phyloP scores from a whole-genome alignment of 129 eudicot species.

The Helichrysum umbraculigerum region DNA sequence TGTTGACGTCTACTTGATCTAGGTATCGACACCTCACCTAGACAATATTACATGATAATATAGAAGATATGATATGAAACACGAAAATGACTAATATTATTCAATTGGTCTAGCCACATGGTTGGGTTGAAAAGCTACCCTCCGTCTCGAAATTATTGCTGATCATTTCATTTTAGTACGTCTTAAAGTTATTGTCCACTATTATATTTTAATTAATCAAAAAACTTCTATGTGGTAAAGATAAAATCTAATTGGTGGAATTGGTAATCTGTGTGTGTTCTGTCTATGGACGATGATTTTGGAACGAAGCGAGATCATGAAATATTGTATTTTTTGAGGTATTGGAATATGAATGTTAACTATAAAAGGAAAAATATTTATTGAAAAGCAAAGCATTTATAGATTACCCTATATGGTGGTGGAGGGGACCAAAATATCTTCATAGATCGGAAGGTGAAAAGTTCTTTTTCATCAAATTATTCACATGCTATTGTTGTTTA shows the following conservation, averaged over 20 bases:
- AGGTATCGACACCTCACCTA: neutral
- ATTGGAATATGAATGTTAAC: neutral
- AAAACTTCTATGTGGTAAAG: no score
- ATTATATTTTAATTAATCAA: no score
- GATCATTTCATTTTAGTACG: no score
- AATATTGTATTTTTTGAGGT: neutral
- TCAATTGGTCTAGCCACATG: neutral
- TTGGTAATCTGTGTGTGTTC: no score
- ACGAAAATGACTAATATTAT: neutral
- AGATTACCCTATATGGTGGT: slow-evolving; percentile 19
- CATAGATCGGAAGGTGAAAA: slow-evolving; percentile 10
- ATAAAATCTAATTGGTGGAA: no score
- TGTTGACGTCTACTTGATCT: neutral
- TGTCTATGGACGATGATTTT: no score
- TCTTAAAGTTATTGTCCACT: no score
- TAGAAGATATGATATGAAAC: neutral
- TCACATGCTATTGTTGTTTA: slow-evolving; percentile 28
- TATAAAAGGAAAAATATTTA: slow-evolving; percentile 3
- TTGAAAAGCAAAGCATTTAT: slow-evolving; percentile 10
- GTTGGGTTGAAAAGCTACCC: neutral
- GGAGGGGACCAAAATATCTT: slow-evolving; percentile 30
- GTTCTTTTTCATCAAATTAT: slow-evolving; percentile 22
- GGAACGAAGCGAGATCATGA: no score
- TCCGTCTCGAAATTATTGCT: no score
- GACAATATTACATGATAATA: neutral